These are phyloP conservation scores for Sclerotinia minor DNA, from an alignment of 2,329 filamentous ascomycete species.

Conservation along the genomic window DNA sequence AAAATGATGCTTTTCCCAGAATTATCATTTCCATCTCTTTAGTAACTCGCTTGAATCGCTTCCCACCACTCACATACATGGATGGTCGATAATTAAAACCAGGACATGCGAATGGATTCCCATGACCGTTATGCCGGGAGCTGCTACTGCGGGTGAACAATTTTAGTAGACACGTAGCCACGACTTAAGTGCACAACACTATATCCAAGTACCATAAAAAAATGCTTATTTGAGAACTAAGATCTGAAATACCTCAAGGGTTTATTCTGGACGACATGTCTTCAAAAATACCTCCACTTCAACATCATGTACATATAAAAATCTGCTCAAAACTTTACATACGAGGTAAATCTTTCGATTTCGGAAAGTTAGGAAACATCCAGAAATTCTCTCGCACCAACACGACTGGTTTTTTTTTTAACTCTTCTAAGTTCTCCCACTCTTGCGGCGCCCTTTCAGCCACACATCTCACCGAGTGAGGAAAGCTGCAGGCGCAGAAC, in stretches of 20 bases:
- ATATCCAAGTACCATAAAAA: constrained; percentile 23
- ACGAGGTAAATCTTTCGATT: background rate
- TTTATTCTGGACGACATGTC: constrained; percentile 24
- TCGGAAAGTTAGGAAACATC: background rate
- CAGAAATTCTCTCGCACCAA: background rate
- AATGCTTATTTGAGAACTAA: constrained; percentile 25
- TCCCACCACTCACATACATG: constrained; percentile 19
- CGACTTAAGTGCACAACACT: constrained; percentile 23
- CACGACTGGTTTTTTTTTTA: no score
- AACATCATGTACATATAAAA: background rate
- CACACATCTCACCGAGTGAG: constrained; percentile 26
- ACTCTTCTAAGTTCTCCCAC: constrained; percentile 14
- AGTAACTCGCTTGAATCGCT: constrained; percentile 11
- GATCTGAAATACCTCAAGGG: constrained; percentile 21
- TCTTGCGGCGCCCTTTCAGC: constrained; percentile 21
- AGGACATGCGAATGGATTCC: constrained; percentile 24
- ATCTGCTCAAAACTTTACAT: background rate
- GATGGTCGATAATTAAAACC: constrained; percentile 2
- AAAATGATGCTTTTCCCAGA: constrained; percentile 20
- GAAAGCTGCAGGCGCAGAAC: constrained; percentile 22
- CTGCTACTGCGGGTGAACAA: constrained; percentile 26
- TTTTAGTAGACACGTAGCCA: constrained; percentile 24
- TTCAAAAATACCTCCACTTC: background rate
- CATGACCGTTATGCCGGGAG: constrained; percentile 26
- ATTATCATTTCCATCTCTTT: constrained; percentile 18